Conservation (phyloP, 2,329 filamentous ascomycete genomes). For the Cladophialophora yegresii region DNA sequence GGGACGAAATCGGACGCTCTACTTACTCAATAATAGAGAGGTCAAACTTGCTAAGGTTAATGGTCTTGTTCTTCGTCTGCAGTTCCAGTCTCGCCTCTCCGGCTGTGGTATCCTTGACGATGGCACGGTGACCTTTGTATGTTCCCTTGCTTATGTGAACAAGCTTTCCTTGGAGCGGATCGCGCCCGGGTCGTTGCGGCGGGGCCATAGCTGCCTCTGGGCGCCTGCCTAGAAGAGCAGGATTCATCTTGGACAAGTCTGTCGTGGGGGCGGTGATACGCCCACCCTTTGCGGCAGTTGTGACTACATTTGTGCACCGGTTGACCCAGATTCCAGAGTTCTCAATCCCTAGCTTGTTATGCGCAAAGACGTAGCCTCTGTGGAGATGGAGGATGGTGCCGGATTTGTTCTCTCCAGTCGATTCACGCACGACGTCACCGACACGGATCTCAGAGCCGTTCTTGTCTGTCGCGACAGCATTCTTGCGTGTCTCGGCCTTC, state of each 20-base stretch:
- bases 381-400: conserved; percentile 94
- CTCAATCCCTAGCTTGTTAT: conserved; percentile 75
- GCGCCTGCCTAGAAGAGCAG: conserved; percentile 59
- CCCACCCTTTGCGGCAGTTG: conserved; percentile 91
- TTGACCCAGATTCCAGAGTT: conserved; percentile 90
- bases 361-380: conserved; percentile 86
- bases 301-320: conserved; percentile 80
- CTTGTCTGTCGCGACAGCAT: conserved; percentile 86
- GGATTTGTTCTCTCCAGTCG: conserved; percentile 77
- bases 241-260: conserved; percentile 89
- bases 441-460: conserved; percentile 89
- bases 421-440: conserved; percentile 91
- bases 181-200: conserved; percentile 71
- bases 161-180: conserved; percentile 85
- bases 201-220: conserved; percentile 63
- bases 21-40: conserved; percentile 81
- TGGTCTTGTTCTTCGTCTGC: conserved; percentile 89
- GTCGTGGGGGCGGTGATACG: conserved; percentile 68
- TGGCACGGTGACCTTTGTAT: conserved; percentile 90
- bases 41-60: conserved; percentile 78
- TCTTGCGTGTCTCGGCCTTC: conserved; percentile 77
- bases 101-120: conserved; percentile 93
- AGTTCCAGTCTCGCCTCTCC: conserved; percentile 84
- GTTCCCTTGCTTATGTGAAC: conserved; percentile 84
- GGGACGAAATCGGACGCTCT: conserved; percentile 6